These are phyloP conservation scores for Cryptococcus hybrid DNA, from an alignment of 1,284 basidiomycete species.

Conservation along the genomic window DNA sequence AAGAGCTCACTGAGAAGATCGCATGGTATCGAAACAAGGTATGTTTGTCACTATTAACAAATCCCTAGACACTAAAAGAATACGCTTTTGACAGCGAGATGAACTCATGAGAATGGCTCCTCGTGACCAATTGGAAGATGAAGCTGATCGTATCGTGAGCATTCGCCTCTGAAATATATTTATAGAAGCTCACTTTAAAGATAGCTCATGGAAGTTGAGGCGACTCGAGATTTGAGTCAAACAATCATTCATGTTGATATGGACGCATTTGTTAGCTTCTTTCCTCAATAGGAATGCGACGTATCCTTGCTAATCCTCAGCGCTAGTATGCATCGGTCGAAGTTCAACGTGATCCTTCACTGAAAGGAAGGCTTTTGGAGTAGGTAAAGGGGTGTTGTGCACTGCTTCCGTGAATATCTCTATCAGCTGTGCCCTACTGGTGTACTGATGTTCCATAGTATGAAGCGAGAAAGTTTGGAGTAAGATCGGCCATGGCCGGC, in stretches of 20 bases:
- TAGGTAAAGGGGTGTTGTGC: slow-evolving; percentile 69
- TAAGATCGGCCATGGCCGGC: slow-evolving; percentile 86
- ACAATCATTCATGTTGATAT: slow-evolving; percentile 58
- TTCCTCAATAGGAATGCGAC: background rate
- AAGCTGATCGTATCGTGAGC: slow-evolving; percentile 47
- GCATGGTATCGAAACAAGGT: slow-evolving; percentile 45
- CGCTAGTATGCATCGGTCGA: slow-evolving; percentile 52
- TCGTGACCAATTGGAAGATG: slow-evolving; percentile 27
- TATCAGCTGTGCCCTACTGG: background rate
- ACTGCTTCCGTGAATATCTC: slow-evolving; percentile 59
- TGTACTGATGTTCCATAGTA: slow-evolving; percentile 57
- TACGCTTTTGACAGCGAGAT: slow-evolving; percentile 35
- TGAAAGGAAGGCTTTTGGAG: slow-evolving; percentile 83
- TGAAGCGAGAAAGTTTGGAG: slow-evolving; percentile 83
- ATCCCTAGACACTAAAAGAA: slow-evolving; percentile 2
- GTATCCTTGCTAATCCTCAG: background rate
- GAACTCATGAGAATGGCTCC: slow-evolving; percentile 35
- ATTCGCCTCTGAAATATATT: background rate
- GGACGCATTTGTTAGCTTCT: slow-evolving; percentile 43
- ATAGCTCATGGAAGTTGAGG: slow-evolving; percentile 73
- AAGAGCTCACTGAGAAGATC: slow-evolving; percentile 47
- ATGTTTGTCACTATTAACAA: background rate
- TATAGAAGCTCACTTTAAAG: background rate
- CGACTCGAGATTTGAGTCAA: slow-evolving; percentile 73
- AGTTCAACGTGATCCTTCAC: slow-evolving; percentile 70